Percentiles rank a stretch among this genome's conserved stretches.
These are phyloP conservation scores for Cercospora nicotianae DNA, from an alignment of 2,329 filamentous ascomycete genomes.

Conservation along the genomic window DNA sequence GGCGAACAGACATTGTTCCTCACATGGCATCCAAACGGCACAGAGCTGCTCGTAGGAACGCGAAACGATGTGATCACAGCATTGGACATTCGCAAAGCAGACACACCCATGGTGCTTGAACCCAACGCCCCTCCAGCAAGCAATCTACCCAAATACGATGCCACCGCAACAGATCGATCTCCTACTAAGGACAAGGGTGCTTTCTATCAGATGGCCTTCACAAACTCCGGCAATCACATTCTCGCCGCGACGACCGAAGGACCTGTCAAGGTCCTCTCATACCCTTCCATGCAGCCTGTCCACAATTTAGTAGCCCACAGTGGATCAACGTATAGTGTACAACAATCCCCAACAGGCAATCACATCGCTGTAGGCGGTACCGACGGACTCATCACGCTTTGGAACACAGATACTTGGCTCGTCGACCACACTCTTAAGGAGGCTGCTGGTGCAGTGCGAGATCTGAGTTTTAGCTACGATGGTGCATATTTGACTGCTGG, in stretches of 20 bases:
- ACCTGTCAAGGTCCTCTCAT: slow-evolving; percentile 67
- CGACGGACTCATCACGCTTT: slow-evolving; percentile 73
- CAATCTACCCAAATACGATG: slow-evolving; percentile 19
- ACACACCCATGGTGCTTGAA: slow-evolving; percentile 21
- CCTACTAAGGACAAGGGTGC: slow-evolving; percentile 43
- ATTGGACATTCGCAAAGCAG: slow-evolving; percentile 35
- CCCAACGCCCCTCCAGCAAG: slow-evolving; percentile 16
- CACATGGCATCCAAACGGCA: slow-evolving; percentile 71
- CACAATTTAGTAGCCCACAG: slow-evolving; percentile 70
- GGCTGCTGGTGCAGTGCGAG: slow-evolving; percentile 67
- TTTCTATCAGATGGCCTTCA: slow-evolving; percentile 73
- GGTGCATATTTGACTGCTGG: slow-evolving; percentile 73
- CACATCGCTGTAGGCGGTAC: slow-evolving; percentile 74
- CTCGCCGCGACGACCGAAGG: slow-evolving; percentile 72
- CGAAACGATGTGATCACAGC: slow-evolving; percentile 55
- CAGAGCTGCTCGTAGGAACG: slow-evolving; percentile 69
- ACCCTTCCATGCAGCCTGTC: slow-evolving; percentile 58
- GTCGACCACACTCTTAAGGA: slow-evolving; percentile 69
- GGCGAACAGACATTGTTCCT: slow-evolving; percentile 45
- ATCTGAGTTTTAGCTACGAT: slow-evolving; percentile 75
- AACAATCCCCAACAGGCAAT: slow-evolving; percentile 68
- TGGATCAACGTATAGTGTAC: slow-evolving; percentile 67
- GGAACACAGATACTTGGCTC: slow-evolving; percentile 76
- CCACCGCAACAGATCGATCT: slow-evolving; percentile 27
- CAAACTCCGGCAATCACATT: slow-evolving; percentile 69